These are phyloP conservation scores for Bipolaris victoriae DNA, from an alignment of 2,329 filamentous ascomycete species.

Conservation along the genomic window DNA sequence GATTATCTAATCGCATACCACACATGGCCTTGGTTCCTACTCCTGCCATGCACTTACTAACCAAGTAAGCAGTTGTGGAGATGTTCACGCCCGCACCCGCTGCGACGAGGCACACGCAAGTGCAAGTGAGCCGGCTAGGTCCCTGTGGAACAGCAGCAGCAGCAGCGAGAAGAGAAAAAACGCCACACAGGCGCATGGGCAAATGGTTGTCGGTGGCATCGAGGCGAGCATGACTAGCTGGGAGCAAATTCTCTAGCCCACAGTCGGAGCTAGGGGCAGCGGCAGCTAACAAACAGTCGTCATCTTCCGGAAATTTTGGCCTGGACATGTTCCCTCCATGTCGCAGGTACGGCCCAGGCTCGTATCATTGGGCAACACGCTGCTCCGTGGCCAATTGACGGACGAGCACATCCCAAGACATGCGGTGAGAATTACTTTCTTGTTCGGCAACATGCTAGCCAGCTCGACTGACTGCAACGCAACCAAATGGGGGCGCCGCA, in stretches of 20 bases:
- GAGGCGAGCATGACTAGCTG: neutral
- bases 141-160: too few relatives aligned
- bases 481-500: neutral
- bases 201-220: neutral
- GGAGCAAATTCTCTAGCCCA: constrained; percentile 6
- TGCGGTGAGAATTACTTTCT: constrained; percentile 21
- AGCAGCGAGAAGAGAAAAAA: neutral
- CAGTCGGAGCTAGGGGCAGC: constrained; percentile 3
- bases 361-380: neutral
- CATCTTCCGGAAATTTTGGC: constrained; percentile 12
- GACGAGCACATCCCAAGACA: neutral
- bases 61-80: neutral
- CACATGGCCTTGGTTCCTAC: neutral
- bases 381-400: neutral
- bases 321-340: constrained; percentile 8
- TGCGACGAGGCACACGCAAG: neutral
- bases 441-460: neutral
- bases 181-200: neutral
- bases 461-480: too few relatives aligned
- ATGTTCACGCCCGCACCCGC: neutral
- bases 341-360: neutral
- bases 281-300: constrained; percentile 10
- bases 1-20: constrained; percentile 6
- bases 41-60: too few relatives aligned
- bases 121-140: too few relatives aligned